Conservation (phyloP, 371 early-diverging fungal species). For the Mortierella sp. region DNA sequence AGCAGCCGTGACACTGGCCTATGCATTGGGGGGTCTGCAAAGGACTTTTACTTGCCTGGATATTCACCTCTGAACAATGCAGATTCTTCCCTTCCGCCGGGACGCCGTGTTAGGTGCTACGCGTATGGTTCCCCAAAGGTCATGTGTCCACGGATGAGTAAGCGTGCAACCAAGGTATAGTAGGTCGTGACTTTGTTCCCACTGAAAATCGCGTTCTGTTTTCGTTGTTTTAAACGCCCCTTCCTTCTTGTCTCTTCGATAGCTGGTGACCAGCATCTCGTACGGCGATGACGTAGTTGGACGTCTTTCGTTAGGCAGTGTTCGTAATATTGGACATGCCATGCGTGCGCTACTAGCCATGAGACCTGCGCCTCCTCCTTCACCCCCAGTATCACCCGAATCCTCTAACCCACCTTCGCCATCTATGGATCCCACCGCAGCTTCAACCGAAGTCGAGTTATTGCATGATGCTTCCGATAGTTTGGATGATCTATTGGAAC, state of each 20-base stretch:
- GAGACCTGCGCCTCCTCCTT: slow-evolving; percentile 29
- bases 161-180: slow-evolving; percentile 44
- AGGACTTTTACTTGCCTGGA: slow-evolving; percentile 30
- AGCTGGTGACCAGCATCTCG: slow-evolving; percentile 52
- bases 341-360: slow-evolving; percentile 43
- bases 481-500: slow-evolving; percentile 30
- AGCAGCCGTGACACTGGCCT: not conserved
- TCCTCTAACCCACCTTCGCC: slow-evolving; percentile 10
- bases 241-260: not conserved
- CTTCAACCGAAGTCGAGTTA: slow-evolving; percentile 21
- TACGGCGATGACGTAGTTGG: slow-evolving; percentile 52
- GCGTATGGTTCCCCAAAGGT: slow-evolving; percentile 46
- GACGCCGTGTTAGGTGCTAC: slow-evolving; percentile 47
- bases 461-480: slow-evolving; percentile 31
- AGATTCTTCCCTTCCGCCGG: slow-evolving; percentile 40
- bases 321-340: slow-evolving; percentile 49
- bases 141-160: slow-evolving; percentile 51
- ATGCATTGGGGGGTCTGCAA: slow-evolving; percentile 1
- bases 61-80: slow-evolving; percentile 19
- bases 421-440: not conserved
- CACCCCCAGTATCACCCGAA: slow-evolving; percentile 21
- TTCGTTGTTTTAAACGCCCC: not conserved
- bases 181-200: too few relatives aligned
- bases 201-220: too few relatives aligned
- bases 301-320: slow-evolving; percentile 41